phyloP scores from a whole-genome alignment of 2,329 filamentous ascomycete species.

The Ramichloridium luteum region DNA sequence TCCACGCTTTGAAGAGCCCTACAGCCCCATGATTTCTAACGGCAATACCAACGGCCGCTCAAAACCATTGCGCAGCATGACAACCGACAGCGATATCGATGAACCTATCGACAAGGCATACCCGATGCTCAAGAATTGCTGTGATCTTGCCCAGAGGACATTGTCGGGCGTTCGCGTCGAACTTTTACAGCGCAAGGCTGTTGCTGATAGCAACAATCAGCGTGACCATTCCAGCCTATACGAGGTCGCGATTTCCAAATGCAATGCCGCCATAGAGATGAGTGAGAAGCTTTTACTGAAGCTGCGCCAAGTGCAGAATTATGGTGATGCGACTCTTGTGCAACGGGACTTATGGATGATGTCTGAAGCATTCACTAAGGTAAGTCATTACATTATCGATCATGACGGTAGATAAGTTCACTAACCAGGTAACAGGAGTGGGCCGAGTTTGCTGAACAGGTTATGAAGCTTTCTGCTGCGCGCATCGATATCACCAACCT shows the following conservation, averaged over 20 bases:
- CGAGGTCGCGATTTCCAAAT: constrained; percentile 59
- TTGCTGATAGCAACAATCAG: constrained; percentile 41
- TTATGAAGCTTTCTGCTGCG: constrained; percentile 36
- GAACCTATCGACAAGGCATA: constrained; percentile 80
- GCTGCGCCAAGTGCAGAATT: constrained; percentile 33
- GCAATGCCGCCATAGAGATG: constrained; percentile 56
- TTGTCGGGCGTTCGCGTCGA: constrained; percentile 59
- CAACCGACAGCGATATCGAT: constrained; percentile 58
- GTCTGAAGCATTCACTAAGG: constrained; percentile 60
- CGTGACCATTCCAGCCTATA: constrained; percentile 43
- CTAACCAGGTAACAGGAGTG: constrained; percentile 39
- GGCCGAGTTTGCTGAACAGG: constrained; percentile 50
- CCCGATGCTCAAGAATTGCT: constrained; percentile 59
- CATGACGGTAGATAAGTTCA: constrained; percentile 1
- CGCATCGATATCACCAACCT: constrained; percentile 47
- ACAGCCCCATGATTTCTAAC: background rate
- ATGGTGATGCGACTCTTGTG: constrained; percentile 60
- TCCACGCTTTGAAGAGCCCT: no score
- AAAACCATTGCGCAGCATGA: constrained; percentile 40
- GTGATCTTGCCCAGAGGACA: constrained; percentile 58
- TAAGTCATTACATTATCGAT: constrained; percentile 18
- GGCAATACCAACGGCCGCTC: constrained; percentile 13
- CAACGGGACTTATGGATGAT: constrained; percentile 53
- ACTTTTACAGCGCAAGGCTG: constrained; percentile 51
- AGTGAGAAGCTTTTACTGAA: constrained; percentile 60